A percentile compares a stretch with the other conserved stretches of the same genome.
These are phyloP conservation scores for Talaromyces wortmannii DNA, from an alignment of 495 filamentous ascomycete genomes.

Conservation along the genomic window DNA sequence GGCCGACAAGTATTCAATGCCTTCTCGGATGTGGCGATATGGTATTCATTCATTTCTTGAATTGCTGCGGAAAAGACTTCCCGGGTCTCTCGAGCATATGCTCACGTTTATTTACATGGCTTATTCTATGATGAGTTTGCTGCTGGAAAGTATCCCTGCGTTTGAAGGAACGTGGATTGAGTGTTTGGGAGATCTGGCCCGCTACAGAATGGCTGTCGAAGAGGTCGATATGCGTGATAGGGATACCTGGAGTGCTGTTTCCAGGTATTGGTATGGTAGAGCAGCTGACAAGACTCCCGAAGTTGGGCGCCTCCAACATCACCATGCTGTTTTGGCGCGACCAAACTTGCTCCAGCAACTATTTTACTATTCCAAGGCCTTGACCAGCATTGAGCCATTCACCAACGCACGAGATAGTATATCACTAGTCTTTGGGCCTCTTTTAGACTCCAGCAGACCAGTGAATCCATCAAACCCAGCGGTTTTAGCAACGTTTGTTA, in stretches of 20 bases:
- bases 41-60: slow-evolving; percentile 77
- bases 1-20: slow-evolving; percentile 70
- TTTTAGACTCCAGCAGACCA: slow-evolving; percentile 17
- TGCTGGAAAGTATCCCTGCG: slow-evolving; percentile 66
- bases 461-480: slow-evolving; percentile 23
- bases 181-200: slow-evolving; percentile 71
- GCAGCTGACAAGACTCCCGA: slow-evolving; percentile 65
- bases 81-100: slow-evolving; percentile 70
- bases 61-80: slow-evolving; percentile 60
- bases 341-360: slow-evolving; percentile 69
- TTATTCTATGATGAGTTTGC: slow-evolving; percentile 72
- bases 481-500: slow-evolving; percentile 49
- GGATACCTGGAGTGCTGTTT: slow-evolving; percentile 72
- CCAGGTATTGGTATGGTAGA: slow-evolving; percentile 74
- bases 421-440: slow-evolving; percentile 61
- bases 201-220: slow-evolving; percentile 75
- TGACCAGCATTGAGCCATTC: slow-evolving; percentile 46
- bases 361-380: slow-evolving; percentile 59
- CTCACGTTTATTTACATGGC: slow-evolving; percentile 74
- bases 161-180: slow-evolving; percentile 90
- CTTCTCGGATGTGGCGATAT: slow-evolving; percentile 78
- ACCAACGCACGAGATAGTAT: slow-evolving; percentile 60
- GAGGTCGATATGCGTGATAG: slow-evolving; percentile 63
- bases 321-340: slow-evolving; percentile 73
- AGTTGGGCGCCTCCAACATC: slow-evolving; percentile 74